phyloP scores from a whole-genome alignment of 805 yeast species.

The Brettanomyces sp. region DNA sequence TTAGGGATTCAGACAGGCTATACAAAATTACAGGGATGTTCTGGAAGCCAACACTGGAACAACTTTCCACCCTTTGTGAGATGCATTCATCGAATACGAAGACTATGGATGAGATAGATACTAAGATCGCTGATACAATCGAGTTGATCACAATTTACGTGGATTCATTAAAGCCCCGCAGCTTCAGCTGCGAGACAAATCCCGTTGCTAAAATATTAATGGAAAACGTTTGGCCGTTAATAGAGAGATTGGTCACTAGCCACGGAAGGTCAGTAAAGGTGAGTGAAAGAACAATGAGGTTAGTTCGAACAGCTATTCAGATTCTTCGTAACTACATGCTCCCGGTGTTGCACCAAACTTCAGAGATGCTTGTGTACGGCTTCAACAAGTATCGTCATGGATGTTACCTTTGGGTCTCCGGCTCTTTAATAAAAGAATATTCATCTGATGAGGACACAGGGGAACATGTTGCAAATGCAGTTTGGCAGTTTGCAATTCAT shows the following conservation, averaged over 20 bases:
- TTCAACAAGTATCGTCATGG: slow-evolving; percentile 65
- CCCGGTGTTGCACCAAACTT: slow-evolving; percentile 55
- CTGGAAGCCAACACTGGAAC: slow-evolving; percentile 53
- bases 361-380: slow-evolving; percentile 58
- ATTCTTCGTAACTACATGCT: slow-evolving; percentile 46
- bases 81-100: slow-evolving; percentile 6
- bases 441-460: slow-evolving; percentile 35
- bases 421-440: slow-evolving; percentile 67
- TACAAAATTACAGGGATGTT: slow-evolving; percentile 51
- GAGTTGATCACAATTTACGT: slow-evolving; percentile 59
- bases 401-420: slow-evolving; percentile 86
- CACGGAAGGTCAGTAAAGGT: slow-evolving; percentile 54
- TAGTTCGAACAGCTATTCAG: slow-evolving; percentile 56
- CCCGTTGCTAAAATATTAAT: slow-evolving; percentile 47
- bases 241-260: slow-evolving; percentile 36
- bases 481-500: slow-evolving; percentile 65
- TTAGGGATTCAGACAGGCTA: slow-evolving; percentile 39
- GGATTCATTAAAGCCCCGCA: slow-evolving; percentile 41
- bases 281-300: slow-evolving; percentile 67
- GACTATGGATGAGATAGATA: slow-evolving; percentile 28
- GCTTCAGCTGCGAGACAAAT: slow-evolving; percentile 25
- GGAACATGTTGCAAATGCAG: slow-evolving; percentile 41
- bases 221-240: slow-evolving; percentile 50
- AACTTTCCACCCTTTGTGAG: slow-evolving; percentile 22
- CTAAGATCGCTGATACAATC: slow-evolving; percentile 59